Base-by-base conservation (phyloP, 2,329 filamentous ascomycete species). In the Aspergillus pseudonomiae region DNA sequence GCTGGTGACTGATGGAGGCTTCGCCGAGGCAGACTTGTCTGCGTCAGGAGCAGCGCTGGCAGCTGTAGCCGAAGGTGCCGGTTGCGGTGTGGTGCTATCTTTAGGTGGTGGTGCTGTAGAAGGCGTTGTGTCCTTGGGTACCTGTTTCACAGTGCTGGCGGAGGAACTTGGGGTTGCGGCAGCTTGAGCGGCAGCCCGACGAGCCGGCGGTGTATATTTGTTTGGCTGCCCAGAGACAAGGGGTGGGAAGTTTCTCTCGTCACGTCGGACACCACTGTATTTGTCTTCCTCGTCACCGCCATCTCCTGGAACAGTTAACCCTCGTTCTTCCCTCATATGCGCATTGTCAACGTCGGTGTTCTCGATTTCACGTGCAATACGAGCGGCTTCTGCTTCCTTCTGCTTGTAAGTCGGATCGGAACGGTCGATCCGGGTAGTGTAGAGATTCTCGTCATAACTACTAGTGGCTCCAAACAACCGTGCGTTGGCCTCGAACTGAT, bases 401-500 rank as follows among this genome's bases (percentile, higher is more conserved):
- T 92, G 88, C 67, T 87, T 89, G 78, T 96, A 97, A 60, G 90
- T 84, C 1, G 95, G 94, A 71, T 96, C 89, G 67, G 80, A 91
- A 73, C 89, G 92, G 78, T 99, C 88, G 73, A 99, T 96, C 46
- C 87, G 82, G 11, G 95, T 99, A 1, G 95, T 99, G 80, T 99
- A 99, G 50, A 95, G 88, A 70, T 92, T 93, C 79, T 98, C 95
- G 73, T 98, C 89, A 75, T 98, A 99, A 71, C 93, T 93, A 59
- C 91, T 95, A 78, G 88, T 92, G 45, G 96, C 81, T 41, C 95
- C 95, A 74, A 97, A 98, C 34, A 93, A 87, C 61, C 88, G 86
- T 79, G 96, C 92, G 73, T 98, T 98, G 66, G 87, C 89, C 63
- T 92, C 91, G 74, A 99, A 99, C 77, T 99, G 95, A 76, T 99